Percentiles rank a stretch among this genome's conserved stretches.
These are phyloP conservation scores for Eucalyptus cladocalyx DNA, from an alignment of 345 rosid genomes.

Conservation along the genomic window DNA sequence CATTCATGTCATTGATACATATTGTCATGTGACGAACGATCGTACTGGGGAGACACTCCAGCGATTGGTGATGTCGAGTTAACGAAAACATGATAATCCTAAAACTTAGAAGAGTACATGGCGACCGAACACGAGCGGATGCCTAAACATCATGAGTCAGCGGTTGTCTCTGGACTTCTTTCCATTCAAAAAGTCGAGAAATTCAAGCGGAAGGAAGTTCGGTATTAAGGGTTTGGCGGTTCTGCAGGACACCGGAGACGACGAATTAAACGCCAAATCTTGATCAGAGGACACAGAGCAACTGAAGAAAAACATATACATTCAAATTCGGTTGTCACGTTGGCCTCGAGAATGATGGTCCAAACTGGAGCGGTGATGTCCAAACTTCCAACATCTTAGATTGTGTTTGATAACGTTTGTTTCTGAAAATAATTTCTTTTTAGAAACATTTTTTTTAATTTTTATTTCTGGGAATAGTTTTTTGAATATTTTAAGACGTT, in stretches of 20 bases:
- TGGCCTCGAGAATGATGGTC: not conserved
- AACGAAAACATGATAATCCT: not conserved
- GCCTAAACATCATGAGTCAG: not conserved
- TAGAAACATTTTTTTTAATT: too few species aligned
- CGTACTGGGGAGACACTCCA: not conserved
- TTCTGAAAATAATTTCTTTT: too few species aligned
- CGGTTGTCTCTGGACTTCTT: not conserved
- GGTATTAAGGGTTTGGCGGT: not conserved
- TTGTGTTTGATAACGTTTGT: fast-evolving
- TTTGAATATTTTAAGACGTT: too few species aligned
- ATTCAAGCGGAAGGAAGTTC: not conserved
- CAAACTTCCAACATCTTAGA: not conserved
- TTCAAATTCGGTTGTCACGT: not conserved
- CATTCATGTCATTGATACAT: not conserved
- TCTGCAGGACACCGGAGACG: not conserved
- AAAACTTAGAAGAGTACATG: not conserved
- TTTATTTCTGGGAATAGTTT: fast-evolving
- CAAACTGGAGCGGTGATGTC: not conserved
- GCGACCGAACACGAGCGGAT: not conserved
- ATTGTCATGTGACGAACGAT: not conserved
- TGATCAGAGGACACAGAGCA: not conserved
- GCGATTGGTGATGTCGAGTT: not conserved
- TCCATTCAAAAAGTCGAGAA: not conserved
- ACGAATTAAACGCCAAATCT: not conserved
- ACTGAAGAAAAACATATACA: not conserved